Evolutionary conservation across 257 asterid genomes (phyloP).

Genomic region (Jacaranda mimosifolia): DNA sequence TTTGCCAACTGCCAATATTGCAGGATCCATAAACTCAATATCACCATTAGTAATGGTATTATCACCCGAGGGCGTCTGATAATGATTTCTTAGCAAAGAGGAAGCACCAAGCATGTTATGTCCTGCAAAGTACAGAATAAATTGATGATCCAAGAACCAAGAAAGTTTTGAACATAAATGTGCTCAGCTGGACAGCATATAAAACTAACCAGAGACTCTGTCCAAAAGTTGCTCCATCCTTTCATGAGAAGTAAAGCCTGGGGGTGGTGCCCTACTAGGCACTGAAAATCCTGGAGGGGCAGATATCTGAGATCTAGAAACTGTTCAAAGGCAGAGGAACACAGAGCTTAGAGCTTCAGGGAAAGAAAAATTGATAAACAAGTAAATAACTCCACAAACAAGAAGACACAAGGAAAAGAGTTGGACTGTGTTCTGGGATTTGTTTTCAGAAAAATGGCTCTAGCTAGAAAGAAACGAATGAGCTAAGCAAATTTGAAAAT

Average conservation of each 20-base stretch:
- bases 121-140: conserved; percentile 56
- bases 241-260: conserved; percentile 83
- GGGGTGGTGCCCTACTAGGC: conserved; percentile 87
- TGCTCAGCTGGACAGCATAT: not conserved
- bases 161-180: not conserved
- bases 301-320: conserved; percentile 80
- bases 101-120: conserved; percentile 58
- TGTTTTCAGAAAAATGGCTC: not conserved
- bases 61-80: conserved; percentile 59
- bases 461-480: not conserved
- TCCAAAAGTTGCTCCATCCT: conserved; percentile 64
- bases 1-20: conserved; percentile 96
- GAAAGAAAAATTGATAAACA: conserved; percentile 14
- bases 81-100: conserved; percentile 65
- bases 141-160: not conserved
- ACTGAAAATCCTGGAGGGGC: conserved; percentile 97
- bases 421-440: not conserved
- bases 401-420: not conserved
- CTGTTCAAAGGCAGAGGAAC: conserved; percentile 51
- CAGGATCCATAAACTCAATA: conserved; percentile 95
- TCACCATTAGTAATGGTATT: conserved; percentile 63
- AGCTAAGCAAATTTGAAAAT: not conserved
- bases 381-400: not conserved
- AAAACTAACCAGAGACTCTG: conserved; percentile 62
- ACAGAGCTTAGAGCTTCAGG: conserved; percentile 32